phyloP scores from a whole-genome alignment of 169 alveolate genomes.

The Eimeria brunetti region DNA sequence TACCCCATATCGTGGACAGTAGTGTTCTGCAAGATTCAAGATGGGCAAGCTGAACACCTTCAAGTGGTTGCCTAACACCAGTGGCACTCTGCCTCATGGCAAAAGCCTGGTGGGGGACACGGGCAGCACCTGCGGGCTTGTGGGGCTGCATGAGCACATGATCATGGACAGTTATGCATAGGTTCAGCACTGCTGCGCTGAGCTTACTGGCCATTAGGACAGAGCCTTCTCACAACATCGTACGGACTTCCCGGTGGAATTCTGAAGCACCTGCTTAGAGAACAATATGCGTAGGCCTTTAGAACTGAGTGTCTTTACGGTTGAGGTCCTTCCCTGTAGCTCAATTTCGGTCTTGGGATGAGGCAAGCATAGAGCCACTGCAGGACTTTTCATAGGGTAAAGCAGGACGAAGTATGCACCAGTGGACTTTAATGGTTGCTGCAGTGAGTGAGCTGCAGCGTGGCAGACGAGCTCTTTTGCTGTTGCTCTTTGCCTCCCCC shows the following conservation, averaged over 20 bases:
- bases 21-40: no score
- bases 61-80: no score
- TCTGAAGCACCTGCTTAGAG: no score
- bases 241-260: no score
- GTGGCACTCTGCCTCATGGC: no score
- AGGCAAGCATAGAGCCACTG: not conserved
- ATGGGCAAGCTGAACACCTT: no score
- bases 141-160: not conserved
- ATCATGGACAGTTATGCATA: not conserved
- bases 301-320: not conserved
- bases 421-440: not conserved
- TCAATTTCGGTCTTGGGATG: no score
- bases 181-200: not conserved
- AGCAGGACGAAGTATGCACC: not conserved
- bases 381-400: not conserved
- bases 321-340: no score
- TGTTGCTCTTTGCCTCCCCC: not conserved
- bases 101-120: no score
- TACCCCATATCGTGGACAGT: no score
- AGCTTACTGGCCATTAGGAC: not conserved
- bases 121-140: no score
- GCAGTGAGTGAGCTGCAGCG: not conserved
- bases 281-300: no score
- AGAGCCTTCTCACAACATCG: not conserved
- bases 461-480: not conserved